phyloP scores from a whole-genome alignment of 139 green algal genomes.

The Marvania coccoides region DNA sequence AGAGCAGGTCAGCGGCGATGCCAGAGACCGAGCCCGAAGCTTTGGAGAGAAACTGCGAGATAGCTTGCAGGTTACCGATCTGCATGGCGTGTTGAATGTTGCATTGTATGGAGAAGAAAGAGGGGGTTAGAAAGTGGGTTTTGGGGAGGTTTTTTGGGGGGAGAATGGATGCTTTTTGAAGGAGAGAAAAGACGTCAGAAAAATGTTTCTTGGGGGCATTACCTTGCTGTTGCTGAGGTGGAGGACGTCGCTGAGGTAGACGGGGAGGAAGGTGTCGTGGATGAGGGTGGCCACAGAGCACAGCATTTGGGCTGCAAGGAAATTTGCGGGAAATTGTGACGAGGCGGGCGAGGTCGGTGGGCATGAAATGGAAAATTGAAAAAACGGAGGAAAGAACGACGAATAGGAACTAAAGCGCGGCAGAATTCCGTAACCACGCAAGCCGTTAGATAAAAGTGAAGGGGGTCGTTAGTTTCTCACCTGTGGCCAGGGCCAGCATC shows the following conservation, averaged over 20 bases:
- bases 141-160: background rate
- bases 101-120: background rate
- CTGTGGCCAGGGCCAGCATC: slow-evolving; percentile 48
- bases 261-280: slow-evolving; percentile 80
- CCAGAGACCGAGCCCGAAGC: slow-evolving; percentile 60
- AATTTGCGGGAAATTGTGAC: no score
- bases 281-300: slow-evolving; percentile 79
- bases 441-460: no score
- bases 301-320: slow-evolving; percentile 50
- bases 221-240: slow-evolving; percentile 51
- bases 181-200: background rate
- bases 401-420: no score
- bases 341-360: background rate
- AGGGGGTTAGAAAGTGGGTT: background rate
- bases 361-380: background rate
- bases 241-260: slow-evolving; percentile 78
- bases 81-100: slow-evolving; percentile 7
- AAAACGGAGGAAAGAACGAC: background rate
- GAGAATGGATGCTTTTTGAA: background rate
- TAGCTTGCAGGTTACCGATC: slow-evolving; percentile 73
- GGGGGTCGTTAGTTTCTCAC: slow-evolving; percentile 1
- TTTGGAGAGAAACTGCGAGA: slow-evolving; percentile 73
- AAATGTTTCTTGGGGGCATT: background rate
- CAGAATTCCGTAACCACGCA: no score
- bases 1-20: slow-evolving; percentile 63